These are phyloP conservation scores for Flaveria ramosissima DNA, from an alignment of 129 eudicot species.

Conservation along the genomic window DNA sequence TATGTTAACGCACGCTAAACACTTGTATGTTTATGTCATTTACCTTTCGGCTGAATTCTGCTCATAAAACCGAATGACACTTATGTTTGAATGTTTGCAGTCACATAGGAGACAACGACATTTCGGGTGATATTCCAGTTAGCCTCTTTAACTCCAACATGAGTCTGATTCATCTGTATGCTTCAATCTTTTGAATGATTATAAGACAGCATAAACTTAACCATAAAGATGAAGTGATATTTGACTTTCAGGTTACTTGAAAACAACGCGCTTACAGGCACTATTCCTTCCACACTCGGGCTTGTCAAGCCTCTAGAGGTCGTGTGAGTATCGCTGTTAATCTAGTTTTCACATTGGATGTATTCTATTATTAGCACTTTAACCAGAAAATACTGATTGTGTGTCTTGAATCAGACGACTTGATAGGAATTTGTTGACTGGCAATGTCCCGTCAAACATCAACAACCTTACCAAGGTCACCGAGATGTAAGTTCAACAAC, in stretches of 20 bases:
- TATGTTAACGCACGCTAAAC: conserved; percentile 50
- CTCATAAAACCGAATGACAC: background rate
- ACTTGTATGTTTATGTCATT: conserved; percentile 48
- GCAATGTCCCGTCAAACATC: conserved; percentile 45
- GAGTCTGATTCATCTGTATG: conserved; percentile 69
- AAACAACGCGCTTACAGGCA: conserved; percentile 43
- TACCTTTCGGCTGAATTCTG: background rate
- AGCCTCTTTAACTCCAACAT: conserved; percentile 48
- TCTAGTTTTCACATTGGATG: background rate
- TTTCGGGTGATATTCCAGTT: conserved; percentile 59
- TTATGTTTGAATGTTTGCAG: conserved; percentile 32
- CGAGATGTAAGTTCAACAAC: conserved; percentile 31
- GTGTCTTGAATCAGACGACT: conserved; percentile 35
- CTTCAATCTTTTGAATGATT: background rate
- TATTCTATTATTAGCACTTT: background rate
- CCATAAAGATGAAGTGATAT: background rate
- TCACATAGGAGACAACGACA: conserved; percentile 63
- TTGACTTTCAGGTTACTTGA: conserved; percentile 39
- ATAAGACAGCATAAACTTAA: too few relatives aligned
- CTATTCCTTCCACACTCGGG: conserved; percentile 41
- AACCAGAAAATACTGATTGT: background rate
- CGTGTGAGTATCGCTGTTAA: conserved; percentile 38
- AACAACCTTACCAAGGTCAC: conserved; percentile 32
- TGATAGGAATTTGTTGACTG: conserved; percentile 39
- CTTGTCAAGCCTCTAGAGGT: conserved; percentile 42